Base-by-base conservation (phyloP, 2,329 filamentous ascomycete species). In the Aurifilum marmelostoma region DNA sequence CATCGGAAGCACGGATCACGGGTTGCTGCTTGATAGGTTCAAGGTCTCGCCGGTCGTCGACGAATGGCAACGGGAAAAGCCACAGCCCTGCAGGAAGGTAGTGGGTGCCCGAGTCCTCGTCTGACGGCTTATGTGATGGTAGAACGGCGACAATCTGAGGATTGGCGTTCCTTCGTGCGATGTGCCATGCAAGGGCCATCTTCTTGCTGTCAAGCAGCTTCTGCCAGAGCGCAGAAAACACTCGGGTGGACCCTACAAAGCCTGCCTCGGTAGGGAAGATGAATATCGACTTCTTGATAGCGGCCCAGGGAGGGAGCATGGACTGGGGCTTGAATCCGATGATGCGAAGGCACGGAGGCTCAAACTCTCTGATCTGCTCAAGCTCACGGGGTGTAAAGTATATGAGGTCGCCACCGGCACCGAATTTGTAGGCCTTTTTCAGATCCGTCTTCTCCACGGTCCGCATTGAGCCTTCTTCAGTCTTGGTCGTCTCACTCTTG, bases 361-460 rank as follows among this genome's bases (percentile, higher is more conserved):
- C 95, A 74, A 97, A 97, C 73, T 92, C 83, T 71, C 90, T 90
- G 69, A 99, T 84, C 27, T 86, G 82, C 69, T 90, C 91, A 70
- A 95, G 89, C 77, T 99, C 95, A 43, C 97, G 94, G 0, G 90
- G 87, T 0, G 90, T 90, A 77, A 99, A 99, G 63, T 91, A 87
- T 61, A 99, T 88, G 62, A 93, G 93, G 73, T 97, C 93, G 52
- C 93, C 94, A 16, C 95, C 96, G 47, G 93, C 94, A 21, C 96
- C 96, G 76, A 98, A 98, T 75, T 96, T 97, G 83, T 96, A 99
- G 0, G 95, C 96, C 79, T 96, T 97, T 69, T 91, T 91, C 27
- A 97, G 87, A 75, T 98, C 94, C 3, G 81, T 82, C 74, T 94
- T 94, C 72, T 97, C 91, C 0, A 98, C 89, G 0, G 89, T 88